Conservation (phyloP, 1,284 basidiomycete genomes). For the Cystobasidiaceae sp. region DNA sequence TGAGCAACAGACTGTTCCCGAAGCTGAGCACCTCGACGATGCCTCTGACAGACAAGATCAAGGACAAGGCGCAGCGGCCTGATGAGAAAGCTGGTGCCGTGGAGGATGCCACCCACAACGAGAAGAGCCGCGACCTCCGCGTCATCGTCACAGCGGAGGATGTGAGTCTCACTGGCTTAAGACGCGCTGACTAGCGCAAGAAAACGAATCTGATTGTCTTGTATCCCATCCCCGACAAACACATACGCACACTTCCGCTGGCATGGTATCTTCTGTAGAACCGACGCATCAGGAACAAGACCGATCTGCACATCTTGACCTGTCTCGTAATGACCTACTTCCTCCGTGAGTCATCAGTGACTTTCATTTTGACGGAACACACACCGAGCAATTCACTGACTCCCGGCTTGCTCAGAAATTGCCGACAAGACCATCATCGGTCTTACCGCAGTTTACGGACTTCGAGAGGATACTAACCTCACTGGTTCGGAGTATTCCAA, state of each 20-base stretch:
- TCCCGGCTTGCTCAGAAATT: background rate
- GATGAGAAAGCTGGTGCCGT: background rate
- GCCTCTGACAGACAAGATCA: too few relatives aligned
- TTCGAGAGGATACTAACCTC: background rate
- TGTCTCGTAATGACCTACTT: background rate
- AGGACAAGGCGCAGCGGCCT: too few relatives aligned
- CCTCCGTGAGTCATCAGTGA: background rate
- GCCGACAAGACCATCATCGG: slow-evolving; percentile 1
- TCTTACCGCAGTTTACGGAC: background rate
- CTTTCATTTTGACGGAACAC: background rate
- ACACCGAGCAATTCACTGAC: background rate
- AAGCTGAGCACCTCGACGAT: too few relatives aligned
- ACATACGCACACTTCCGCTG: too few relatives aligned
- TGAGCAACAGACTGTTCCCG: too few relatives aligned
- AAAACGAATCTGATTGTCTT: too few relatives aligned
- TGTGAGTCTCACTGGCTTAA: background rate
- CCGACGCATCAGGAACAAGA: slow-evolving; percentile 6
- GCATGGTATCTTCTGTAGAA: background rate
- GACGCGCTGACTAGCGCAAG: background rate
- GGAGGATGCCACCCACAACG: background rate
- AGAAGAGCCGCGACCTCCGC: background rate
- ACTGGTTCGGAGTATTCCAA: background rate
- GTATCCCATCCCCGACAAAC: too few relatives aligned
- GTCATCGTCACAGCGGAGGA: background rate
- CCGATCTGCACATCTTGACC: background rate